These are phyloP conservation scores for Pyronema domesticum DNA, from an alignment of 495 filamentous ascomycete genomes.

Conservation along the genomic window DNA sequence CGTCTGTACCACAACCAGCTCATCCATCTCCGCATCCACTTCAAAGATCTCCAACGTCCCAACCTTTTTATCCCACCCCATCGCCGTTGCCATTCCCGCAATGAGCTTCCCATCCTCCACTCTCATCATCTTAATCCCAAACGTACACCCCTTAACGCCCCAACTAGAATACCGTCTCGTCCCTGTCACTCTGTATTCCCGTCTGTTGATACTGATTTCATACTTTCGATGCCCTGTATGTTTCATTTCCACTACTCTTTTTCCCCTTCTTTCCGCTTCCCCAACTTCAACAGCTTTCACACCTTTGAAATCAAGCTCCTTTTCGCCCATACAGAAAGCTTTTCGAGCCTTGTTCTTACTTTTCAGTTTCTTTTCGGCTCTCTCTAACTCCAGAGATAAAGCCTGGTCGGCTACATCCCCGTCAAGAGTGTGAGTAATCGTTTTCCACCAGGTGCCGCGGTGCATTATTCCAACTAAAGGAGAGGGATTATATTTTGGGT, in stretches of 20 bases:
- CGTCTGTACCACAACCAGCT: background rate
- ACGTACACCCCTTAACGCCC: background rate
- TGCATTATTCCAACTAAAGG: background rate
- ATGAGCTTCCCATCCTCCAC: background rate
- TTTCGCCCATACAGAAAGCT: background rate
- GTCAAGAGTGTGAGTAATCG: background rate
- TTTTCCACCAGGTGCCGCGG: background rate
- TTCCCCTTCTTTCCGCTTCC: background rate
- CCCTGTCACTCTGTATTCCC: background rate
- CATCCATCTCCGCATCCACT: background rate
- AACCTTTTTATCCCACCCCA: background rate
- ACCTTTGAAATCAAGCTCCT: background rate
- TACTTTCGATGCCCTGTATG: slow-evolving; percentile 1
- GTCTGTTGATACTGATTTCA: background rate
- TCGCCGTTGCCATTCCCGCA: background rate
- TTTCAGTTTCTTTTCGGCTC: background rate
- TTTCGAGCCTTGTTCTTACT: background rate
- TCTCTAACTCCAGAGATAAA: background rate
- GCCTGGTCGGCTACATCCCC: background rate
- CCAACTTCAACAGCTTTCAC: background rate
- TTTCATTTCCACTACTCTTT: background rate
- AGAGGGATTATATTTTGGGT: background rate
- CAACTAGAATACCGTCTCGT: background rate
- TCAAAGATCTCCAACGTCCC: background rate
- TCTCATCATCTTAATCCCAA: background rate